Conservation (phyloP, 495 filamentous ascomycete species). For the Podospora conica region DNA sequence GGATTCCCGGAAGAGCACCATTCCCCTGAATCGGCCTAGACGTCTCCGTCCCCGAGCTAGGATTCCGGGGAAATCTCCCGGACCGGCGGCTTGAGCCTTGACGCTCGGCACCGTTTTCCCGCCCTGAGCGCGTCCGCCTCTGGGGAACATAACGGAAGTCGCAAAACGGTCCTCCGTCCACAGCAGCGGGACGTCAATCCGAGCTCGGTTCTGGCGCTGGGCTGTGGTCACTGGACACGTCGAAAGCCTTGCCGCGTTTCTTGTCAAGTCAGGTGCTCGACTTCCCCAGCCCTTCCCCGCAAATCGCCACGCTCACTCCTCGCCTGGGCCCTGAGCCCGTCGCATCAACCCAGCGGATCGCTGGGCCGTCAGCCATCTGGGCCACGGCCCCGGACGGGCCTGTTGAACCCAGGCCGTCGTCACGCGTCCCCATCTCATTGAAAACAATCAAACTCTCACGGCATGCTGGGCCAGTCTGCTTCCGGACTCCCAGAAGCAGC, state of each 20-base stretch:
- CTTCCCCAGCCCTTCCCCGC: slow-evolving; percentile 24
- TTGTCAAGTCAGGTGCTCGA: slow-evolving; percentile 25
- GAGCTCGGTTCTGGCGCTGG: neutral
- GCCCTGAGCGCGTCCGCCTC: neutral
- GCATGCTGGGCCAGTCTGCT: neutral
- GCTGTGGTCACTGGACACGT: slow-evolving; percentile 9
- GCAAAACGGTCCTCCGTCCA: slow-evolving; percentile 22
- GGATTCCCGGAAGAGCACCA: slow-evolving; percentile 22
- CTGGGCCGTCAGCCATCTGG: slow-evolving; percentile 18
- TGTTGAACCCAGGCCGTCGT: slow-evolving; percentile 16
- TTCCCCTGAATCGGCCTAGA: slow-evolving; percentile 13
- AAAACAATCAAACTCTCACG: slow-evolving; percentile 12
- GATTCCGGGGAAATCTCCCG: slow-evolving; percentile 25
- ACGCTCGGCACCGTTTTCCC: neutral
- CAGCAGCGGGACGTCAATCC: neutral
- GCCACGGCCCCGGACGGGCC: slow-evolving; percentile 8
- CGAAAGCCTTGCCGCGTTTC: slow-evolving; percentile 29
- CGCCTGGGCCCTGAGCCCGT: neutral
- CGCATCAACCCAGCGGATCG: slow-evolving; percentile 15
- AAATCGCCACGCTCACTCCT: slow-evolving; percentile 24
- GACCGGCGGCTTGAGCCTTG: neutral
- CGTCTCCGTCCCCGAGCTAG: neutral
- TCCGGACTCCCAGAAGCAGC: slow-evolving; percentile 1
- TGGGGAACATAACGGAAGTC: slow-evolving; percentile 4
- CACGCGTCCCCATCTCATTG: slow-evolving; percentile 17